Percentiles rank a stretch among this genome's conserved stretches.
phyloP scores from a whole-genome alignment of 768 basidiomycete genomes.

The Brasilioporus rufonigricans region DNA sequence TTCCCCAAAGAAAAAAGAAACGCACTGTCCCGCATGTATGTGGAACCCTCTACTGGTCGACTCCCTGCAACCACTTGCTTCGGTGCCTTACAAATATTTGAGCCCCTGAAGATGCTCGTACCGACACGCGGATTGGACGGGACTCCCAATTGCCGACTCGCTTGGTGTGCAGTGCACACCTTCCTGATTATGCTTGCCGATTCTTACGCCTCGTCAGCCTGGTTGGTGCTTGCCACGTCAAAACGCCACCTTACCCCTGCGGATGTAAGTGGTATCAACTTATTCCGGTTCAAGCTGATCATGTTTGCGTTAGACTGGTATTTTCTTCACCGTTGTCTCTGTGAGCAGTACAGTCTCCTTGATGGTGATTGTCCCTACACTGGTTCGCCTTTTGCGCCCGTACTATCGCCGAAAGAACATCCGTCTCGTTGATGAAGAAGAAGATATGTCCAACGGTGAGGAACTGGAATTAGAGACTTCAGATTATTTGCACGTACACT shows the following conservation, averaged over 20 bases:
- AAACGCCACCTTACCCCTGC: constrained; percentile 27
- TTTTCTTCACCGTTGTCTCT: constrained; percentile 20
- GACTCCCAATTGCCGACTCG: constrained; percentile 28
- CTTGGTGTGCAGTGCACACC: constrained; percentile 27
- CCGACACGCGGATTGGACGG: constrained; percentile 19
- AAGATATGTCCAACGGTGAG: neutral
- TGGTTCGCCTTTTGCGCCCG: constrained; percentile 28
- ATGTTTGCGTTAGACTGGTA: constrained; percentile 23
- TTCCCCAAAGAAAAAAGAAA: constrained; percentile 26
- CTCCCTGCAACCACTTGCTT: neutral
- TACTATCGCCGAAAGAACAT: constrained; percentile 17
- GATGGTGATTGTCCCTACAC: constrained; percentile 17
- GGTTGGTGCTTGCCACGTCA: constrained; percentile 27
- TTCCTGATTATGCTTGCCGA: constrained; percentile 20
- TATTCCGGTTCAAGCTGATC: neutral
- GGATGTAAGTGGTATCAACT: constrained; percentile 13
- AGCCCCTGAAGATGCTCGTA: constrained; percentile 24
- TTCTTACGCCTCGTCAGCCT: constrained; percentile 12
- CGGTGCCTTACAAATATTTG: constrained; percentile 11
- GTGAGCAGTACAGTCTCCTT: constrained; percentile 18
- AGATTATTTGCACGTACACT: constrained; percentile 31
- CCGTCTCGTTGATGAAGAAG: neutral
- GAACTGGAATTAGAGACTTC: constrained; percentile 9
- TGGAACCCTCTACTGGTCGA: neutral
- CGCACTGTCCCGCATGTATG: constrained; percentile 7